These are phyloP conservation scores for Leptographium procerum DNA, from an alignment of 2,329 filamentous ascomycete species.

Conservation along the genomic window DNA sequence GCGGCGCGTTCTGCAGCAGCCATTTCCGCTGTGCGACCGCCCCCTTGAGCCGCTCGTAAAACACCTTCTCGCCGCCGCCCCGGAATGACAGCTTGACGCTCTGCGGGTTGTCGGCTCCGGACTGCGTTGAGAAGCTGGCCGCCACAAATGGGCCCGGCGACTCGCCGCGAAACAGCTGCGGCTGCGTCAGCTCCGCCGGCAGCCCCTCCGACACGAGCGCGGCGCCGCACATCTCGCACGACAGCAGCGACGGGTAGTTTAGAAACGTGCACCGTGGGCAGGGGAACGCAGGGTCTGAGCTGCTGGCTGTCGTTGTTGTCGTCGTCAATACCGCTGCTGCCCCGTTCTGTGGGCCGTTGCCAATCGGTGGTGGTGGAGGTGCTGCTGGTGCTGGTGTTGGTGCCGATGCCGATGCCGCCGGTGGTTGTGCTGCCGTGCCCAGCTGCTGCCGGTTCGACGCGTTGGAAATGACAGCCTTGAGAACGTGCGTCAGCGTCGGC, in stretches of 20 bases:
- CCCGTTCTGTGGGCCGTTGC: too few species aligned
- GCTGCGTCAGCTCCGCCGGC: conserved; percentile 27
- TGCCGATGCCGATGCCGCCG: not conserved
- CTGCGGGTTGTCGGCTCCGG: conserved; percentile 48
- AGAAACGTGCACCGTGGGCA: conserved; percentile 89
- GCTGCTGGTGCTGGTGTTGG: too few species aligned
- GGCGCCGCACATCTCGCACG: conserved; percentile 86
- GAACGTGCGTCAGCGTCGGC: conserved; percentile 66
- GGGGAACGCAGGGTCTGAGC: conserved; percentile 34
- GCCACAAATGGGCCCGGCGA: conserved; percentile 66
- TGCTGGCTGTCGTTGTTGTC: conserved; percentile 6
- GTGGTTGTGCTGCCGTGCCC: not conserved
- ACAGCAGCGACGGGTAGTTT: conserved; percentile 76
- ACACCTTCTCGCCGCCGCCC: conserved; percentile 76
- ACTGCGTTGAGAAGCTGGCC: conserved; percentile 13
- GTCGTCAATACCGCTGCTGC: conserved; percentile 1
- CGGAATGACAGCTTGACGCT: conserved; percentile 89
- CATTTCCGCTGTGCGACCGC: conserved; percentile 90
- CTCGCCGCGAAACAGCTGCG: conserved; percentile 42
- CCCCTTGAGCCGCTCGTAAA: conserved; percentile 78
- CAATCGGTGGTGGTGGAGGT: too few species aligned
- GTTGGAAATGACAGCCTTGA: conserved; percentile 77
- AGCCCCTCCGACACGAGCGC: conserved; percentile 49
- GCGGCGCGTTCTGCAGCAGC: conserved; percentile 82
- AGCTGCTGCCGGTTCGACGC: conserved; percentile 43